Evolutionary conservation across 495 filamentous ascomycete species (phyloP), one percentile per base, ranked within the genome.

Genomic region (Penicillium chermesinum): DNA sequence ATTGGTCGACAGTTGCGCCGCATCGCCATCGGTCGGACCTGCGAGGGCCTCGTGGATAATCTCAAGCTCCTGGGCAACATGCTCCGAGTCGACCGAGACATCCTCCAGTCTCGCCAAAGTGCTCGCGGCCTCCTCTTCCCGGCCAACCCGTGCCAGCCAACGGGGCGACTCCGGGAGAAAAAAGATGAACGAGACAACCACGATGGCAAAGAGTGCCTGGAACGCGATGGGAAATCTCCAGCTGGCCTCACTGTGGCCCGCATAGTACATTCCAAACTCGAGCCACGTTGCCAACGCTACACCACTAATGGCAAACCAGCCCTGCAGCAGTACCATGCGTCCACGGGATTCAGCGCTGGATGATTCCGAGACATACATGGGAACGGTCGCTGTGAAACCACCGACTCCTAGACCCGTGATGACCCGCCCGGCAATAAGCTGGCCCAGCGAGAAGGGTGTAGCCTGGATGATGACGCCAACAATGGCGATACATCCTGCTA

Each of bases 151-250:
- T 33, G 84, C 76, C 6, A 86, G 71, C 82, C 82, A 87, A 36
- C 81, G 64, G 1, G 83, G 83, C 0, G 79, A 83, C 56, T 86
- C 83, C 4, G 82, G 83, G 10, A 84, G 65, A 34, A 70, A 67
- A 21, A 76, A 57, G 48, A 86, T 70, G 52, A 77, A 71, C 10
- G 55, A 54, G 6, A 80, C 58, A 25, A 82, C 73, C 39, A 79
- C 55, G 2, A 82, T 41, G 21, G 75, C 78, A 53, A 85, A 84
- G 32, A 78, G 44, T 21, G 81, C 65, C 49, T 84, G 79, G 54
- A 84, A 77, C 6, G 77, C 82, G 22, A 88, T 73, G 1, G 83
- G 83, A 43, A 85, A 83, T 14, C 85, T 70, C 83, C 82, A 87
- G 7, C 80, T 70, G 1, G 73, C 74, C 19, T 64, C 71, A n/a